Conservation (phyloP, 2,329 filamentous ascomycete species). For the Aspergillus ibericus region DNA sequence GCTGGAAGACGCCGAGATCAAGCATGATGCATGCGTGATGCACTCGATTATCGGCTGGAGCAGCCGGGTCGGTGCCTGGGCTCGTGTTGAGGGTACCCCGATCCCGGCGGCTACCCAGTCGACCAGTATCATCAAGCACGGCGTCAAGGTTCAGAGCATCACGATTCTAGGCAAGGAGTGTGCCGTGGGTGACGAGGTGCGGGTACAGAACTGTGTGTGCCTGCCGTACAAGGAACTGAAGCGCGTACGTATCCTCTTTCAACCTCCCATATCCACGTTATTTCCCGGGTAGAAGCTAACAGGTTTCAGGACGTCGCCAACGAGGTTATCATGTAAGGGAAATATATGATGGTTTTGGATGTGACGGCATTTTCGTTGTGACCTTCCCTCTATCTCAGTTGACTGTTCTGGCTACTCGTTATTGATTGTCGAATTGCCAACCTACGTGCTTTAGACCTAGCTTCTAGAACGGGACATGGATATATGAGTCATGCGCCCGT, state of each 20-base stretch:
- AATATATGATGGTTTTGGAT: neutral
- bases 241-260: conserved; percentile 62
- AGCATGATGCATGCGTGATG: conserved; percentile 92
- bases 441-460: neutral
- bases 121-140: conserved; percentile 95
- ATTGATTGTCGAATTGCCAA: neutral
- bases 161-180: conserved; percentile 98
- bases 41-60: conserved; percentile 98
- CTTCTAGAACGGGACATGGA: neutral
- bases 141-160: conserved; percentile 97
- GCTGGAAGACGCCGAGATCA: conserved; percentile 90
- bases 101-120: conserved; percentile 84
- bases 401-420: neutral
- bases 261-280: neutral
- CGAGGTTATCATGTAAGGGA: conserved; percentile 81
- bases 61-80: conserved; percentile 95
- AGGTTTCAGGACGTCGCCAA: conserved; percentile 40
- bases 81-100: conserved; percentile 91
- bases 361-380: neutral
- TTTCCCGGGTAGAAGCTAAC: conserved; percentile 4
- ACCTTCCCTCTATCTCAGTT: neutral
- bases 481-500: neutral
- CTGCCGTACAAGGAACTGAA: conserved; percentile 98
- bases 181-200: conserved; percentile 85
- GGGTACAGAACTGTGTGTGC: conserved; percentile 97